These are phyloP conservation scores for Colletotrichum australisinense DNA, from an alignment of 2,329 filamentous ascomycete genomes.

Conservation along the genomic window DNA sequence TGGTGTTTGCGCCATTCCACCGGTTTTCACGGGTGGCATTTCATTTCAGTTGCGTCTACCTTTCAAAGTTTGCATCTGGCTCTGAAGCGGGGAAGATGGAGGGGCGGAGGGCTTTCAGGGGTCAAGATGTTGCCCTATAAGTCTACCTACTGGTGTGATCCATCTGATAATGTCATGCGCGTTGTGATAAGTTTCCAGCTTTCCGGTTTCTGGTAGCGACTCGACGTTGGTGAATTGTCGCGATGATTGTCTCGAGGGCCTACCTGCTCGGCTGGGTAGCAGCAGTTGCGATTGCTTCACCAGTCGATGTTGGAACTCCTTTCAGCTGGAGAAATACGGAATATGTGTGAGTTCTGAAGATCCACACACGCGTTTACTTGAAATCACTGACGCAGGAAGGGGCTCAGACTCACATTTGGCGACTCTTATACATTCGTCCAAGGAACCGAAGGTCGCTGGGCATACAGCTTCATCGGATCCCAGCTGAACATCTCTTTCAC, in stretches of 20 bases:
- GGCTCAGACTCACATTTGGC: slow-evolving; percentile 56
- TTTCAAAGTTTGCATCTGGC: background rate
- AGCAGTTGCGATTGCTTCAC: background rate
- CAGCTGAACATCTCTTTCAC: slow-evolving; percentile 58
- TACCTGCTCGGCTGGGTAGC: background rate
- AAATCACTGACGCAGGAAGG: background rate
- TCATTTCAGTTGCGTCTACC: background rate
- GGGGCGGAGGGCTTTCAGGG: background rate
- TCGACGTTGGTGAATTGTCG: background rate
- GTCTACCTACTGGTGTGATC: too few relatives aligned
- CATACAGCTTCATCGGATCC: slow-evolving; percentile 67
- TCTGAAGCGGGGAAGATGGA: background rate
- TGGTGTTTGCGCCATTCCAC: background rate
- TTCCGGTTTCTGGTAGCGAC: too few relatives aligned
- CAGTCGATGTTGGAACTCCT: background rate
- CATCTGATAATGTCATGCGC: background rate
- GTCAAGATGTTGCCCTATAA: background rate
- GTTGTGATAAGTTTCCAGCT: background rate
- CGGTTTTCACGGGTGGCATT: background rate
- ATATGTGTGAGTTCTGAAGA: slow-evolving; percentile 37
- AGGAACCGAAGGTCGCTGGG: slow-evolving; percentile 60
- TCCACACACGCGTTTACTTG: background rate
- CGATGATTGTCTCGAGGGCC: background rate
- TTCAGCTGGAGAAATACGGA: slow-evolving; percentile 40
- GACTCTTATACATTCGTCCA: slow-evolving; percentile 66